A percentile compares a stretch with the other conserved stretches of the same genome.
Evolutionary conservation across 2,329 filamentous ascomycete genomes (phyloP).

Genomic region (Lizonia empirigonia): DNA sequence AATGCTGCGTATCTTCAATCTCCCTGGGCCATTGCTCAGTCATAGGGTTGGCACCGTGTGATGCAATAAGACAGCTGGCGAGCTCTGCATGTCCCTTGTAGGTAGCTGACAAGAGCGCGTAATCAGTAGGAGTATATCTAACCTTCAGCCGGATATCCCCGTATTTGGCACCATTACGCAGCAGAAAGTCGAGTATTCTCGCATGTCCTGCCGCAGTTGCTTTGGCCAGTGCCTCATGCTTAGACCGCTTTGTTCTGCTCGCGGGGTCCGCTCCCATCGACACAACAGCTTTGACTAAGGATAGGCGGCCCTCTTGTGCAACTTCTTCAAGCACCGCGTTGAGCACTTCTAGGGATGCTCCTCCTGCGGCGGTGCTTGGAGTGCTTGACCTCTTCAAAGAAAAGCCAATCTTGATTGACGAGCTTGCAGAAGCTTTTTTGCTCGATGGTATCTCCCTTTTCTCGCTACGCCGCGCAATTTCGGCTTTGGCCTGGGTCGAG

Average conservation of each 20-base stretch:
- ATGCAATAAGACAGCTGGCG: conserved; percentile 17
- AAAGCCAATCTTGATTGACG: conserved; percentile 20
- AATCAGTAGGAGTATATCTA: conserved; percentile 19
- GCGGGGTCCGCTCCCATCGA: conserved; percentile 17
- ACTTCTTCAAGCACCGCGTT: conserved; percentile 23
- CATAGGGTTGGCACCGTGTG: conserved; percentile 25
- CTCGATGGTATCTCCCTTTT: conserved; percentile 9
- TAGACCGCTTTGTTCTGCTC: conserved; percentile 19
- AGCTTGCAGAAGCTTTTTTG: conserved; percentile 9
- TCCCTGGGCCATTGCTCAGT: conserved; percentile 27
- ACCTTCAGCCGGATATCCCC: conserved; percentile 21
- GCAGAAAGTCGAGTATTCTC: conserved; percentile 21
- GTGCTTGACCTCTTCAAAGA: conserved; percentile 18
- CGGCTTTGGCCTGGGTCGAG: conserved; percentile 18
- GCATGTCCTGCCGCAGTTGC: conserved; percentile 22
- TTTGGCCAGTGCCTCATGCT: conserved; percentile 26
- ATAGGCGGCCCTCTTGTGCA: conserved; percentile 21
- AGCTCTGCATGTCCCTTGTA: conserved; percentile 27
- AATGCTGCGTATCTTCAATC: conserved; percentile 25
- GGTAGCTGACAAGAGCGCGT: conserved; percentile 20
- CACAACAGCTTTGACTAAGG: conserved; percentile 21
- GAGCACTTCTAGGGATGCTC: conserved; percentile 11
- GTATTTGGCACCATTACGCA: conserved; percentile 23
- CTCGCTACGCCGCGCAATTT: conserved; percentile 18
- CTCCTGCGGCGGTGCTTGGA: conserved; percentile 1